Evolutionary conservation across 352 stramenopile species (phyloP).

Genomic region (Globisporangium solare): DNA sequence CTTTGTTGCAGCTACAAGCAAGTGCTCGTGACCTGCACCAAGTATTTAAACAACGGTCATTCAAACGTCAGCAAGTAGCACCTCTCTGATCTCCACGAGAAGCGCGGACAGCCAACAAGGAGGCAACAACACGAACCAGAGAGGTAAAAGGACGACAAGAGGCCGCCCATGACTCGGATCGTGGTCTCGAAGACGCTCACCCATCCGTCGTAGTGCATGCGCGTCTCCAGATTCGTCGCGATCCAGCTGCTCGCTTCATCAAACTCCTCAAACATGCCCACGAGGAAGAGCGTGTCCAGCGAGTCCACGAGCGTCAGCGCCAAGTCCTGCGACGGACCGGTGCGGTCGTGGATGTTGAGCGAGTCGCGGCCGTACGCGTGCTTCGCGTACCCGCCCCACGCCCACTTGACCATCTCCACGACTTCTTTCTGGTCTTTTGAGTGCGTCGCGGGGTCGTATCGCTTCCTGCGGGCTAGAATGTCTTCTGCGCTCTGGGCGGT

Average conservation of each 20-base stretch:
- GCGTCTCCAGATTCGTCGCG: conserved; percentile 50
- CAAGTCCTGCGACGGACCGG: conserved; percentile 62
- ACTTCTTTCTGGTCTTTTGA: conserved; percentile 57
- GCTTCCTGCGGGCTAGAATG: conserved; percentile 28
- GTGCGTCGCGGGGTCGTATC: conserved; percentile 44
- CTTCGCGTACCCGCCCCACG: conserved; percentile 73
- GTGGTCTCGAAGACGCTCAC: conserved; percentile 74
- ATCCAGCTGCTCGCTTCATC: conserved; percentile 65
- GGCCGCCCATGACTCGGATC: conserved; percentile 64
- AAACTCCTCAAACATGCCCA: conserved; percentile 79
- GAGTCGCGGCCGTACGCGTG: conserved; percentile 72
- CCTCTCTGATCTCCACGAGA: neutral
- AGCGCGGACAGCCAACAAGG: neutral
- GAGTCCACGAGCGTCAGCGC: conserved; percentile 76
- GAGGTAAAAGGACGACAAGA: conserved; percentile 69
- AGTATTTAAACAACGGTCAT: neutral
- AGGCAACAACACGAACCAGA: conserved; percentile 23
- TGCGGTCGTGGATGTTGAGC: conserved; percentile 57
- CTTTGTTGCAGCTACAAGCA: conserved; percentile 58
- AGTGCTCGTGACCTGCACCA: conserved; percentile 35
- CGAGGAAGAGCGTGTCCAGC: conserved; percentile 70
- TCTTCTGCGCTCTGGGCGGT: conserved; percentile 24
- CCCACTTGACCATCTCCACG: conserved; percentile 62
- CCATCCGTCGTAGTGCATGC: conserved; percentile 35
- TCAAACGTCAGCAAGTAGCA: neutral